Evolutionary conservation across 2,329 filamentous ascomycete genomes (phyloP).

Genomic region (Arthrobotrys sinensis): DNA sequence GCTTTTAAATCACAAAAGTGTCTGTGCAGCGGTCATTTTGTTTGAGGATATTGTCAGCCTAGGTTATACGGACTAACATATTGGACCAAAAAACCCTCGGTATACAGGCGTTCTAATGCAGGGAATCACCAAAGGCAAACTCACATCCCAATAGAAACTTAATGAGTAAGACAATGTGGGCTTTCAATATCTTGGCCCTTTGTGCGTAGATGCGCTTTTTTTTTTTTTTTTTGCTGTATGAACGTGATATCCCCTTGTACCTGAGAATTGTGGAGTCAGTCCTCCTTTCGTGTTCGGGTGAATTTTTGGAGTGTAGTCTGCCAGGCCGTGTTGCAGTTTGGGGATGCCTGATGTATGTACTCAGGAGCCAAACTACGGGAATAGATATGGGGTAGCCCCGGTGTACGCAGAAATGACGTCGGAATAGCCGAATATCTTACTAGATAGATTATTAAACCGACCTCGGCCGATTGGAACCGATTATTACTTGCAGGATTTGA

Average conservation of each 20-base stretch:
- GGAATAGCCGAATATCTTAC: constrained; percentile 54
- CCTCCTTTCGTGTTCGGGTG: constrained; percentile 59
- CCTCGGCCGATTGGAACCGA: constrained; percentile 49
- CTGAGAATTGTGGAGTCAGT: constrained; percentile 23
- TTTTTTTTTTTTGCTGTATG: constrained; percentile 16
- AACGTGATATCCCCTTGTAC: background rate
- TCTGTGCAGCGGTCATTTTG: constrained; percentile 58
- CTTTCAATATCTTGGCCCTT: constrained; percentile 13
- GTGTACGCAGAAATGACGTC: constrained; percentile 55
- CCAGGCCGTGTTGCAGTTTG: constrained; percentile 28
- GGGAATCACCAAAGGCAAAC: constrained; percentile 11
- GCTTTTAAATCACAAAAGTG: constrained; percentile 47
- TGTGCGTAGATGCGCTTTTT: constrained; percentile 18
- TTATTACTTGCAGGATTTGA: constrained; percentile 30
- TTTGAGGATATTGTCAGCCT: constrained; percentile 58
- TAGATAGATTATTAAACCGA: constrained; percentile 57
- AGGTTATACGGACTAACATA: constrained; percentile 25
- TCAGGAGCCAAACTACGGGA: constrained; percentile 45
- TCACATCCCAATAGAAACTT: constrained; percentile 18
- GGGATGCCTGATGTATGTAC: constrained; percentile 12
- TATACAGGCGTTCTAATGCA: constrained; percentile 18
- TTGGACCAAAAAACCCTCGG: constrained; percentile 31
- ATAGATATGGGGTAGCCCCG: constrained; percentile 39
- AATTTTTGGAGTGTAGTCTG: constrained; percentile 40
- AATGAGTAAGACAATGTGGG: constrained; percentile 26